phyloP scores from a whole-genome alignment of 495 filamentous ascomycete genomes.

The Cercophora sp. region DNA sequence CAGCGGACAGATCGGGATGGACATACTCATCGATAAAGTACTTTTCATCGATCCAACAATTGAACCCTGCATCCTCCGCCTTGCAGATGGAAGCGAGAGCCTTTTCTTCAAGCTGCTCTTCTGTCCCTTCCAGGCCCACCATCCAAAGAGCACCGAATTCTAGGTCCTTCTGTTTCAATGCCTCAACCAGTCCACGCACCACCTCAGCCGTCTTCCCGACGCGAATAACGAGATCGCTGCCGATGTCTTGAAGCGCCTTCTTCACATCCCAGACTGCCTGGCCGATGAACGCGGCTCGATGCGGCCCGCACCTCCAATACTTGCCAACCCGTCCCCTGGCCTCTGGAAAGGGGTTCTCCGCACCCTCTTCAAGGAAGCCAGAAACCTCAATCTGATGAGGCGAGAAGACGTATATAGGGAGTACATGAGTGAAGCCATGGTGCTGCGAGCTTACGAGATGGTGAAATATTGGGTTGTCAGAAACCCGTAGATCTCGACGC shows the following conservation, averaged over 20 bases:
- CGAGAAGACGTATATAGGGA: conserved; percentile 62
- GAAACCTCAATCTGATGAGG: conserved; percentile 66
- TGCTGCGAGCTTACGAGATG: conserved; percentile 43
- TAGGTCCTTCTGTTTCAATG: conserved; percentile 32
- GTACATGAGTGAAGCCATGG: conserved; percentile 58
- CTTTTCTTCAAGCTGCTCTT: conserved; percentile 60
- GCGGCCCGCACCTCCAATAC: conserved; percentile 65
- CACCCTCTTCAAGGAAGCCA: conserved; percentile 52
- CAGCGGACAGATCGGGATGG: not conserved
- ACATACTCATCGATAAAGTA: conserved; percentile 71
- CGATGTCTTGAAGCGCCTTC: conserved; percentile 47
- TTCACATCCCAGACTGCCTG: conserved; percentile 68
- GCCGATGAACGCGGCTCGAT: conserved; percentile 63
- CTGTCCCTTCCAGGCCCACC: conserved; percentile 58
- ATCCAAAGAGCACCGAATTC: conserved; percentile 64
- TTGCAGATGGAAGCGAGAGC: conserved; percentile 46
- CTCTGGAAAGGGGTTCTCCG: conserved; percentile 52
- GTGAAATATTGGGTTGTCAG: conserved; percentile 64
- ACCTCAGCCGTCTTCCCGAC: conserved; percentile 55
- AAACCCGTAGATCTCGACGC: conserved; percentile 61
- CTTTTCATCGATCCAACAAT: conserved; percentile 64
- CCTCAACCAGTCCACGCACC: conserved; percentile 47
- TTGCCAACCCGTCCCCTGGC: conserved; percentile 52
- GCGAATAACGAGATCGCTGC: conserved; percentile 58
- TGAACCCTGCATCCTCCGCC: conserved; percentile 49